These are phyloP conservation scores for Pseudofabraea citricarpa DNA, from an alignment of 2,329 filamentous ascomycete genomes.

Conservation along the genomic window DNA sequence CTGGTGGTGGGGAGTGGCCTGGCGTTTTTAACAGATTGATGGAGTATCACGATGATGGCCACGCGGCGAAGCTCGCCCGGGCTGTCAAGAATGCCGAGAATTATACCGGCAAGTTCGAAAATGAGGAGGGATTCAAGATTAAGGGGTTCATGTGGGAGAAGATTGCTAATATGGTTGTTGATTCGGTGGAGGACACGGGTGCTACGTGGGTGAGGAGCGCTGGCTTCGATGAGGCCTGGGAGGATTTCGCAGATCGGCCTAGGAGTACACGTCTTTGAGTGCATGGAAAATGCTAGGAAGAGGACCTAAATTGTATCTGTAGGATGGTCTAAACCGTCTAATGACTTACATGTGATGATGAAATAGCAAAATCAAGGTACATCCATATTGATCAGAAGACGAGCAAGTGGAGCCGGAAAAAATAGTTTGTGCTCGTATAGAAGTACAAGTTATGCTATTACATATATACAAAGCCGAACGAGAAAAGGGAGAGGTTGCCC, in stretches of 20 bases:
- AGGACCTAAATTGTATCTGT: too few species aligned
- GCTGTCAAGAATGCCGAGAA: constrained; percentile 62
- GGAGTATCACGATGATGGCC: constrained; percentile 67
- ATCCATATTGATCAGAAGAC: too few species aligned
- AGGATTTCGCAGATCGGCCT: constrained; percentile 27
- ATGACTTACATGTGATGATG: too few species aligned
- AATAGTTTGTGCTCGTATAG: too few species aligned
- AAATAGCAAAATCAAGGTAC: too few species aligned
- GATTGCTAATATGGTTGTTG: constrained; percentile 56
- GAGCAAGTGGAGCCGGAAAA: too few species aligned
- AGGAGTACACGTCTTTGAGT: constrained; percentile 13
- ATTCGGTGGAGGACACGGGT: constrained; percentile 50
- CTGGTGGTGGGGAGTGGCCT: constrained; percentile 20
- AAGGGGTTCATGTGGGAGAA: constrained; percentile 55
- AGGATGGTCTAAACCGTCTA: too few species aligned
- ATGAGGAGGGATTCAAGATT: constrained; percentile 46
- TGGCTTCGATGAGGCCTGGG: constrained; percentile 65
- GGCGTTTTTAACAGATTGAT: constrained; percentile 45
- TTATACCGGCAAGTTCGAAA: constrained; percentile 40
- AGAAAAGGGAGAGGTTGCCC: too few species aligned
- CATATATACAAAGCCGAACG: too few species aligned
- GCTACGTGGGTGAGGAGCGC: constrained; percentile 55
- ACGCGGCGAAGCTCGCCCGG: constrained; percentile 70
- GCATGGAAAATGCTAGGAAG: too few species aligned
- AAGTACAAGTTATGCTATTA: too few species aligned